phyloP scores from a whole-genome alignment of 2,329 filamentous ascomycete genomes.

The Colletotrichum sp. region DNA sequence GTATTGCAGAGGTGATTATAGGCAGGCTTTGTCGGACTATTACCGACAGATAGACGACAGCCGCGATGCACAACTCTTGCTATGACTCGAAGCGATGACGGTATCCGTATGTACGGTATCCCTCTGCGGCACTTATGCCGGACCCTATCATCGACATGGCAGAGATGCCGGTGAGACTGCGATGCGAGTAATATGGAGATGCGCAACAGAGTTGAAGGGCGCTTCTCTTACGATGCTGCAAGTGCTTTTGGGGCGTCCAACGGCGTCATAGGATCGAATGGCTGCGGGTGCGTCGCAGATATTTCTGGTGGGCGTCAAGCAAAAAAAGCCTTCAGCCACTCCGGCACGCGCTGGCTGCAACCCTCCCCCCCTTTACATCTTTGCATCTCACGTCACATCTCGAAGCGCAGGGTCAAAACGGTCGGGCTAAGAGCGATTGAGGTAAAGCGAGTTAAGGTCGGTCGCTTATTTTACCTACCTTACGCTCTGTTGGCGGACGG shows the following conservation, averaged over 20 bases:
- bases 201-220: not conserved
- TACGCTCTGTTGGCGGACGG: not conserved
- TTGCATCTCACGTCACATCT: conserved; percentile 2
- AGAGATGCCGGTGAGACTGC: not conserved
- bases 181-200: not conserved
- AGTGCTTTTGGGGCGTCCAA: not conserved
- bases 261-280: conserved; percentile 3
- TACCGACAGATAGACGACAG: not conserved
- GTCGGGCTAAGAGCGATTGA: not conserved
- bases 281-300: conserved; percentile 1
- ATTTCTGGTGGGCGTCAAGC: conserved; percentile 2
- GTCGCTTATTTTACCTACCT: not conserved
- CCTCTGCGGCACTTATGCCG: not conserved
- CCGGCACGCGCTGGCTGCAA: not conserved
- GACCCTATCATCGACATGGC: not conserved
- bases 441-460: not conserved
- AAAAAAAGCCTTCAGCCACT: not conserved
- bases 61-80: not conserved
- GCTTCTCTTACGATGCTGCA: not conserved
- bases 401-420: conserved; percentile 7
- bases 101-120: not conserved
- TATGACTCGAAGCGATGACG: not conserved
- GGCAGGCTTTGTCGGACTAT: not conserved
- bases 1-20: not conserved
- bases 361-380: not conserved